Base-by-base conservation (phyloP, 371 early-diverging fungal species). In the Apophysomyces trapeziformis region DNA sequence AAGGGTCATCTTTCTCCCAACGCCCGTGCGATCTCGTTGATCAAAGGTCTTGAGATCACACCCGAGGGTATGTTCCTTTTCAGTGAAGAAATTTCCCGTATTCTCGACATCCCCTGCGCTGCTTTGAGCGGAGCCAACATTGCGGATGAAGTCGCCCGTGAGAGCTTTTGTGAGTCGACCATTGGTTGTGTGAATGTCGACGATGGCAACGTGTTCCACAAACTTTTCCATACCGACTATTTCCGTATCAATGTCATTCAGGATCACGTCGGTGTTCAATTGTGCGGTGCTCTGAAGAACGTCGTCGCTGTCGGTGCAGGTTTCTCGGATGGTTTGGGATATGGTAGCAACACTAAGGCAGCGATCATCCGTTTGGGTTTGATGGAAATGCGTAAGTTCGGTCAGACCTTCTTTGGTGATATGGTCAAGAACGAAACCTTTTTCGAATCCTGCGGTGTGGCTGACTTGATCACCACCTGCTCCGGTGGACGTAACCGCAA, bases 231-330 rank as follows among this genome's bases (percentile, higher is more conserved):
- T 74, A 95, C 95, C 6, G 84, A 87, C 9, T 91, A 94, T 75
- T 99, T 97, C 86, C 87, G 85, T 57, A 90, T 96, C 73, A 88
- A 85, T 76, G 89, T 90, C 61, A 88, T 95, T 38, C 78, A 87
- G 47, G 99, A 99, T 79, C 88, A 94, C 6, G 87, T 90, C 46
- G 96, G 96, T 61, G 96, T 98, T 16, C 99, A 99, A 81, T 80
- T 99, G 38, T 99, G 96, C 80, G 99, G 99, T 68, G 98, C 99
- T 4, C 77, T 99, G 43, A 99, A 99, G 87, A 99, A 99, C 86
- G 90, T 99, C 18, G 93, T 99, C n/a, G 98, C 97, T 21, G 89
- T 99, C 60, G 99, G 93, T 41, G 99, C 96, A 64, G 99, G 99
- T 47, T 85, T 99, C 64, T 93, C 95, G 54, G 95, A 96, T 76